Evolutionary conservation across 352 stramenopile species (phyloP).

Genomic region (Phytopythium oedochilum): DNA sequence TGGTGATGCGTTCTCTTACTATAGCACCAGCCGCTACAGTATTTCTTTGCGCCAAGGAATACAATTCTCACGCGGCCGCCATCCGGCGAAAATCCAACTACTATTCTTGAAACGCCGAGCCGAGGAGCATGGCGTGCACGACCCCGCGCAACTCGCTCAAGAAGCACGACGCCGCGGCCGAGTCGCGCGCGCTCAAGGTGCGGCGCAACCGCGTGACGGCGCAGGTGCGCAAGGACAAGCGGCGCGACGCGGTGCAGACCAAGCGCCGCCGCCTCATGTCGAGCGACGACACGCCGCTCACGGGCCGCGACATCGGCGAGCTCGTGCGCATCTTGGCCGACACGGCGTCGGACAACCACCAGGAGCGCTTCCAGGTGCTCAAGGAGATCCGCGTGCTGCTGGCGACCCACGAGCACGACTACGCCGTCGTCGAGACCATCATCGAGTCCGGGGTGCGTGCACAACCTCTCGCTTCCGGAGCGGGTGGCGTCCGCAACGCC

Average conservation of each 20-base stretch:
- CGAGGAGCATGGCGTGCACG: slow-evolving; percentile 10
- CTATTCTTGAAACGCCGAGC: too few species aligned
- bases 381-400: slow-evolving; percentile 64
- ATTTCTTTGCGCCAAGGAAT: too few species aligned
- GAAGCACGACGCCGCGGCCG: slow-evolving; percentile 62
- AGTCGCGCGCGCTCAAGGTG: slow-evolving; percentile 60
- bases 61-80: too few species aligned
- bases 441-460: slow-evolving; percentile 67
- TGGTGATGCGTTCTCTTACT: too few species aligned
- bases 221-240: slow-evolving; percentile 76
- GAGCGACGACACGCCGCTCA: slow-evolving; percentile 34
- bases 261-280: slow-evolving; percentile 70
- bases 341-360: slow-evolving; percentile 32
- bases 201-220: slow-evolving; percentile 52
- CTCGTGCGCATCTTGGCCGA: slow-evolving; percentile 42
- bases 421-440: slow-evolving; percentile 63
- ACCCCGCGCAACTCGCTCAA: slow-evolving; percentile 71
- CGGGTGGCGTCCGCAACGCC: slow-evolving; percentile 6
- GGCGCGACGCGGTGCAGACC: slow-evolving; percentile 48
- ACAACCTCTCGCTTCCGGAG: not conserved
- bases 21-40: too few species aligned
- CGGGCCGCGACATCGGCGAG: slow-evolving; percentile 47
- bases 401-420: slow-evolving; percentile 57
- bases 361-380: slow-evolving; percentile 66
- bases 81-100: too few species aligned